Evolutionary conservation across 257 asterid species (phyloP), one percentile per base, ranked within the genome.

Genomic region (Penstemon barbatus): DNA sequence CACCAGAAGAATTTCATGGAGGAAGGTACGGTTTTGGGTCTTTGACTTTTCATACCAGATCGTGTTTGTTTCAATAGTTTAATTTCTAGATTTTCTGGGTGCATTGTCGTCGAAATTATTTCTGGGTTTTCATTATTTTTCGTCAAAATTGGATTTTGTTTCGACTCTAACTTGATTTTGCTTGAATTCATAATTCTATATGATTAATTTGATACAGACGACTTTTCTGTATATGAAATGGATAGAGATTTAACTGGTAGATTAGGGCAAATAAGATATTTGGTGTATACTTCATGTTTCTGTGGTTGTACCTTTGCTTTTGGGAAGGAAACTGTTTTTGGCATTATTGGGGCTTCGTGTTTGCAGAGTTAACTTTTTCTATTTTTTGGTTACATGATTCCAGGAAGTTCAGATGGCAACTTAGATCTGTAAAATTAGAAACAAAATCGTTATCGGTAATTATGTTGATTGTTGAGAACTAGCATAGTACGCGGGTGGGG

Each of bases 1-100:
- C 57, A 7, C 65, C 66, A 19, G 36, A 55, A 42, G 45, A 63
- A 69, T 39, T 8, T 68, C 71, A 80, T 80, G 84, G 81, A 76
- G 37, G 77, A 57, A 65, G 84, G 84, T 80, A 70, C 6, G 57
- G 13, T 6, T 59, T 25, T 25, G 15, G 5, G 38, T 48, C 18
- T 43, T 19, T 45, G 41, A 15, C 33, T 55, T 65, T 65, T 65
- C 52, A 43, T 73, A 15, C 15, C 50, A 45, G 81, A 66, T 74
- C 79, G 50, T 64, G 72, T 18, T 51, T 63, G 65, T 25, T 63
- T 64, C 5, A 54, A 37, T 33, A 38, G 42, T 66, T 64, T 65
- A 11, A 51, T 68, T 65, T 48, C 19, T 7, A 36, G 25, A 6
- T 45, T 42, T 13, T 59, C 12, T 13, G 36, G 49, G 50, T 59